A percentile compares a stretch with the other conserved stretches of the same genome.
Evolutionary conservation across 2,329 filamentous ascomycete genomes (phyloP).

Genomic region (Phyllosticta citriasiana): DNA sequence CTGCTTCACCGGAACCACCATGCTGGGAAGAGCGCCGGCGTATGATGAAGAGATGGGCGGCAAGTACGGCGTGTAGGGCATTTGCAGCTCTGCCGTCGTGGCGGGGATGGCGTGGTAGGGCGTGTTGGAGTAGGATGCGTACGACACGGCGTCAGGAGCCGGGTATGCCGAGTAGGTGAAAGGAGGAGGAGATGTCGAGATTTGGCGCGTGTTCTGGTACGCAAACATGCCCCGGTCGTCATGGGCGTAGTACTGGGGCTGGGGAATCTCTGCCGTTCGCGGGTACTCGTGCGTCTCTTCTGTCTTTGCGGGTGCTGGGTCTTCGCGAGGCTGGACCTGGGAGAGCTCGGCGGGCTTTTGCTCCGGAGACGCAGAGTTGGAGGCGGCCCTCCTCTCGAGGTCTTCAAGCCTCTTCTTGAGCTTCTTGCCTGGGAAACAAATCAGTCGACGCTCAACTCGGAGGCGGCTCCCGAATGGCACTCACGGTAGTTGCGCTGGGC

Average conservation of each 20-base stretch:
- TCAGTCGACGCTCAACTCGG: not conserved
- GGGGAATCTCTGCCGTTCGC: constrained; percentile 31
- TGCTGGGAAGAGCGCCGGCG: constrained; percentile 53
- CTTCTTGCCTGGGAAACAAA: constrained; percentile 61
- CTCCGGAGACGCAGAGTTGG: constrained; percentile 50
- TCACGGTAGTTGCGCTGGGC: constrained; percentile 94
- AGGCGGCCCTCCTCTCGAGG: constrained; percentile 66
- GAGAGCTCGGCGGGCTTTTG: constrained; percentile 45
- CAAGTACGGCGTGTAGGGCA: constrained; percentile 46
- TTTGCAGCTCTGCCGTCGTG: constrained; percentile 26
- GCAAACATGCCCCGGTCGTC: constrained; percentile 59
- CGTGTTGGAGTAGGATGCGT: constrained; percentile 44
- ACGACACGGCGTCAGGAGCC: constrained; percentile 53
- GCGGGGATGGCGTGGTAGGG: constrained; percentile 30
- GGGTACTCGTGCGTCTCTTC: constrained; percentile 17
- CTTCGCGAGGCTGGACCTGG: constrained; percentile 26
- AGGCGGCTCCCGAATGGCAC: constrained; percentile 23
- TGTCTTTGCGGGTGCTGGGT: constrained; percentile 26
- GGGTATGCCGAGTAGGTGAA: constrained; percentile 60
- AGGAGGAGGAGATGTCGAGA: constrained; percentile 62
- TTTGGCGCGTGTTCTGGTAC: constrained; percentile 55
- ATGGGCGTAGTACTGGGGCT: constrained; percentile 50
- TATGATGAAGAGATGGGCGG: constrained; percentile 33
- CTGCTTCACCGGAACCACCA: constrained; percentile 54
- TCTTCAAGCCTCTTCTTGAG: constrained; percentile 83